phyloP scores from a whole-genome alignment of 495 filamentous ascomycete genomes.

The Podospora tetraspora region DNA sequence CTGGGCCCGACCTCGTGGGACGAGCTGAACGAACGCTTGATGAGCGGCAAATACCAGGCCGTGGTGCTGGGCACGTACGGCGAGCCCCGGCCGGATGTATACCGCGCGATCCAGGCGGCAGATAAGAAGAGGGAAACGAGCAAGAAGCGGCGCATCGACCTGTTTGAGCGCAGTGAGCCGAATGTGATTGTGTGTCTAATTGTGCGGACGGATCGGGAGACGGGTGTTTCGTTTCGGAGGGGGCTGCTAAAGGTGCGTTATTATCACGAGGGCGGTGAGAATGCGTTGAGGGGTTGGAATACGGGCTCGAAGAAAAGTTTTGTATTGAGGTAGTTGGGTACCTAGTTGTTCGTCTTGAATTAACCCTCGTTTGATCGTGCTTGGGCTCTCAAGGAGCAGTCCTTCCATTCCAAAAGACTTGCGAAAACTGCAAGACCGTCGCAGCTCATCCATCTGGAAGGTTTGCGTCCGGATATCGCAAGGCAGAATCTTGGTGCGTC shows the following conservation, averaged over 20 bases:
- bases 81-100: slow-evolving; percentile 14
- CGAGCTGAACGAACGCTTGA: slow-evolving; percentile 9
- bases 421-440: no score
- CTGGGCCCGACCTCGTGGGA: slow-evolving; percentile 12
- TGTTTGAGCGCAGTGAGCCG: slow-evolving; percentile 19
- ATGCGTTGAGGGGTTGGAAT: slow-evolving; percentile 14
- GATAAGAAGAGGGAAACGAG: slow-evolving; percentile 13
- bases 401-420: no score
- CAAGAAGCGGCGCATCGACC: slow-evolving; percentile 16
- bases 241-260: slow-evolving; percentile 16
- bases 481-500: no score
- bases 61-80: slow-evolving; percentile 19
- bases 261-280: slow-evolving; percentile 12
- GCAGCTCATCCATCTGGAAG: no score
- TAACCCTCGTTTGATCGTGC: no score
- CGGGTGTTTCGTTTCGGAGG: slow-evolving; percentile 14
- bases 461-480: no score
- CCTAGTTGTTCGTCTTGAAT: no score
- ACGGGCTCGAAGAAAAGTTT: slow-evolving; percentile 16
- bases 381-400: no score
- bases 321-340: slow-evolving; percentile 6
- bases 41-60: slow-evolving; percentile 11
- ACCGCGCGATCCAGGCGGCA: slow-evolving; percentile 15
- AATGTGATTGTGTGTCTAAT: slow-evolving; percentile 19
- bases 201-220: slow-evolving; percentile 12